A percentile compares a stretch with the other conserved stretches of the same genome.
Evolutionary conservation across 2,329 filamentous ascomycete species (phyloP).

Genomic region (Botryotinia globosa): DNA sequence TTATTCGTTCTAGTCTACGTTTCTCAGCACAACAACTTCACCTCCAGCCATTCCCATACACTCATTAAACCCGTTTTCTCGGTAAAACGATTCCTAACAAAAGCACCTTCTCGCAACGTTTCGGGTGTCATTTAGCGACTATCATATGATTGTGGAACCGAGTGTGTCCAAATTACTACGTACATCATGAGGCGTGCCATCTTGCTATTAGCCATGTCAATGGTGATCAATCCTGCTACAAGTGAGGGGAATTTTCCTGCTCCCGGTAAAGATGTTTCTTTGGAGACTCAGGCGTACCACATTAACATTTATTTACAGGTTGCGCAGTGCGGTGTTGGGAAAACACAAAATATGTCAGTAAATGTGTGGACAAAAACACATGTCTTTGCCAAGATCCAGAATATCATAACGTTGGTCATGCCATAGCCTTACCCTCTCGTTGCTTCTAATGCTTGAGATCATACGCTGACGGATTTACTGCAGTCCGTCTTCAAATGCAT

Average conservation of each 20-base stretch:
- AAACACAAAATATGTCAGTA: constrained; percentile 40
- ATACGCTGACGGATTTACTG: constrained; percentile 7
- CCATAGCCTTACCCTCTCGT: background rate
- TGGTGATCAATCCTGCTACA: constrained; percentile 21
- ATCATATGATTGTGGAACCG: background rate
- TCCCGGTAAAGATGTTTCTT: constrained; percentile 24
- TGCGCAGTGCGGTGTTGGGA: constrained; percentile 40
- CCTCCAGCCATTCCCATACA: background rate
- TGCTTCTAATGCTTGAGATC: background rate
- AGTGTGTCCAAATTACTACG: background rate
- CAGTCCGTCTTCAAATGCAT: constrained; percentile 41
- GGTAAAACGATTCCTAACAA: background rate
- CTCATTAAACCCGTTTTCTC: background rate
- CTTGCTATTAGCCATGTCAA: constrained; percentile 20
- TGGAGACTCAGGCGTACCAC: background rate
- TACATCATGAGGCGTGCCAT: constrained; percentile 22
- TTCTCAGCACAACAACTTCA: background rate
- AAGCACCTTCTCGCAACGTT: background rate
- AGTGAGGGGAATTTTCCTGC: constrained; percentile 23
- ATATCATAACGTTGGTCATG: constrained; percentile 37
- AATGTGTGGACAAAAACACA: constrained; percentile 32
- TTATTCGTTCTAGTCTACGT: background rate
- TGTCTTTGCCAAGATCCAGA: constrained; percentile 39
- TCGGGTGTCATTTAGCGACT: background rate
- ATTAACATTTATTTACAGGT: constrained; percentile 25